Evolutionary conservation across 2,329 filamentous ascomycete species (phyloP).

Genomic region (Claviceps sp.): DNA sequence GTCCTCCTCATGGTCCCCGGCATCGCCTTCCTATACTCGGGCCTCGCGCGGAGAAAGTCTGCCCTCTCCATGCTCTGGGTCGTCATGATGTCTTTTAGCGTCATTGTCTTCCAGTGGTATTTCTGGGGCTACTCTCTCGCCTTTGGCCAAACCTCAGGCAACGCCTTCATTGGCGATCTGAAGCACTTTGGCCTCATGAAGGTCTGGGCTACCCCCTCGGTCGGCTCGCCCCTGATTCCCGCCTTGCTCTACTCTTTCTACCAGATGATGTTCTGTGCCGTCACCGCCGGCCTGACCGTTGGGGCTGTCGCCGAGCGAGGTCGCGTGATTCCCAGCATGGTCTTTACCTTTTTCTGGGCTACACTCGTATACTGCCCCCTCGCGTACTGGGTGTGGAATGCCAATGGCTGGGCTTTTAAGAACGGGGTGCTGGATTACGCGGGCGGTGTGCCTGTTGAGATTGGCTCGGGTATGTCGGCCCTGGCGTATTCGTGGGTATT

Average conservation of each 20-base stretch:
- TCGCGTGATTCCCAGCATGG: slow-evolving; percentile 81
- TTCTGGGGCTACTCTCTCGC: slow-evolving; percentile 98
- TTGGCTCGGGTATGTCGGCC: slow-evolving; percentile 83
- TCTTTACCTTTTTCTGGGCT: slow-evolving; percentile 93
- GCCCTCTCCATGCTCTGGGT: slow-evolving; percentile 96
- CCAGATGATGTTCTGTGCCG: slow-evolving; percentile 96
- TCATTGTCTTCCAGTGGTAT: slow-evolving; percentile 97
- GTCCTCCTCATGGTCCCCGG: slow-evolving; percentile 94
- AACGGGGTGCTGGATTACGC: slow-evolving; percentile 94
- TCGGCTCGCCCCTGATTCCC: slow-evolving; percentile 76
- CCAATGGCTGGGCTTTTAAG: slow-evolving; percentile 82
- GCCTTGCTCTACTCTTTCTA: slow-evolving; percentile 91
- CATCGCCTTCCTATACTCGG: slow-evolving; percentile 94
- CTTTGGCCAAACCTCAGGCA: slow-evolving; percentile 70
- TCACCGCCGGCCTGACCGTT: slow-evolving; percentile 82
- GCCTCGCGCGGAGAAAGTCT: slow-evolving; percentile 93
- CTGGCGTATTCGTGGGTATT: slow-evolving; percentile 93
- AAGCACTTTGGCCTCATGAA: slow-evolving; percentile 80
- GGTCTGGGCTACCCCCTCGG: slow-evolving; percentile 71
- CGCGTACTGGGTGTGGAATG: slow-evolving; percentile 93
- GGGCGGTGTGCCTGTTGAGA: slow-evolving; percentile 93
- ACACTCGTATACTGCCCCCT: slow-evolving; percentile 96
- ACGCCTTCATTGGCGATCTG: slow-evolving; percentile 84
- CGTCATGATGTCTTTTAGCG: slow-evolving; percentile 82
- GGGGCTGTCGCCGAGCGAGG: slow-evolving; percentile 90